Conservation (phyloP, 257 asterid genomes). For the Fraxinus cuspidata region DNA sequence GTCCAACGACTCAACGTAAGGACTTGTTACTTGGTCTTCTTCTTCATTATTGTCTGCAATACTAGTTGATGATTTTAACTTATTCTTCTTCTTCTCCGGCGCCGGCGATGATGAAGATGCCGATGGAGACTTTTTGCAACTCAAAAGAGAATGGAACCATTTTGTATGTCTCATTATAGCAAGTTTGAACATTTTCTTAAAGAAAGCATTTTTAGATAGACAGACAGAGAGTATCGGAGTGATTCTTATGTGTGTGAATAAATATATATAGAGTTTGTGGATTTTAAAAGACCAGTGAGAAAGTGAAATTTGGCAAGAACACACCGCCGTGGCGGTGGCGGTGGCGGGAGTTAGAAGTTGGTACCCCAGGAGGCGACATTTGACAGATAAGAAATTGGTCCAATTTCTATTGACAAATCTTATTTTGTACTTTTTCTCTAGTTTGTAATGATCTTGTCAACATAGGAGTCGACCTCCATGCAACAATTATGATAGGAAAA, state of each 20-base stretch:
- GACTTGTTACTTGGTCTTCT: conserved; percentile 36
- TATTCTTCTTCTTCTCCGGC: conserved; percentile 24
- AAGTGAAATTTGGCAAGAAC: conserved; percentile 22
- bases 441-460: not conserved
- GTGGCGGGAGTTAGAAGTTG: conserved; percentile 37
- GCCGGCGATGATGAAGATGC: conserved; percentile 25
- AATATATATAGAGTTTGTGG: not conserved
- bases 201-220: conserved; percentile 26
- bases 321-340: conserved; percentile 25
- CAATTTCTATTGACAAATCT: not conserved
- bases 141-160: conserved; percentile 50
- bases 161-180: conserved; percentile 35
- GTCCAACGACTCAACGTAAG: conserved; percentile 52
- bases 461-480: not conserved
- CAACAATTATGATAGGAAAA: too few species aligned
- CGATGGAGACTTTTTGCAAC: conserved; percentile 42
- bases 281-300: too few species aligned
- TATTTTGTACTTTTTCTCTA: not conserved
- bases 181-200: conserved; percentile 5
- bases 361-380: conserved; percentile 38
- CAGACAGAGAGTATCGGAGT: not conserved
- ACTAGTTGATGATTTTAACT: not conserved
- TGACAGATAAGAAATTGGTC: conserved; percentile 41
- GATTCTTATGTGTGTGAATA: too few species aligned
- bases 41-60: conserved; percentile 17